A percentile compares a stretch with the other conserved stretches of the same genome.
Evolutionary conservation across 2,329 filamentous ascomycete species (phyloP).

Genomic region (Trichoderma afroharzianum): DNA sequence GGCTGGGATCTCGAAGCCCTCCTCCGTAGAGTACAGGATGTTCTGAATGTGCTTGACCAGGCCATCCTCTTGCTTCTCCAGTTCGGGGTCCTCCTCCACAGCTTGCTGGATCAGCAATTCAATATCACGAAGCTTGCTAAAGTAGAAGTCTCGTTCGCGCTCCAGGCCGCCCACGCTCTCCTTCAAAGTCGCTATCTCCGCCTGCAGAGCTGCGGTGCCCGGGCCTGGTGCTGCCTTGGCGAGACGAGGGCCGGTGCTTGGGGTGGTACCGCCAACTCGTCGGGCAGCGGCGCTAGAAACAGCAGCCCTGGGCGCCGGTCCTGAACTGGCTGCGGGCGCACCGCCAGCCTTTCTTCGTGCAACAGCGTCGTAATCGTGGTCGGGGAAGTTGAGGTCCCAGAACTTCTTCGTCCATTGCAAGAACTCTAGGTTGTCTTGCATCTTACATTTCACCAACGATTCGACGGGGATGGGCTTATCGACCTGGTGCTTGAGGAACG

Average conservation of each 20-base stretch:
- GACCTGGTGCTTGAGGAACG: conserved; percentile 80
- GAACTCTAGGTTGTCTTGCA: conserved; percentile 99
- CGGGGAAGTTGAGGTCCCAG: conserved; percentile 98
- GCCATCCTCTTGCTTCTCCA: conserved; percentile 90
- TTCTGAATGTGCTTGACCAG: conserved; percentile 94
- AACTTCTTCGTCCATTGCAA: conserved; percentile 94
- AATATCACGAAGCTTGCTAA: conserved; percentile 96
- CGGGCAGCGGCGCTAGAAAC: conserved; percentile 47
- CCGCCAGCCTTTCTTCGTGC: conserved; percentile 75
- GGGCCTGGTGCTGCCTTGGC: conserved; percentile 47
- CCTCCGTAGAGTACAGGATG: conserved; percentile 96
- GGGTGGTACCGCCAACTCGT: conserved; percentile 58
- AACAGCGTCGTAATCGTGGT: conserved; percentile 93
- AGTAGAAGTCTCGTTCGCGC: conserved; percentile 97
- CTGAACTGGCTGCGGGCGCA: conserved; percentile 50
- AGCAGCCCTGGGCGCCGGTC: conserved; percentile 45
- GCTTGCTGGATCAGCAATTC: conserved; percentile 91
- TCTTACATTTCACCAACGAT: conserved; percentile 92
- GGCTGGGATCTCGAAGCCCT: conserved; percentile 84
- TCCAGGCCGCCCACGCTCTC: conserved; percentile 94
- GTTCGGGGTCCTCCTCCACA: conserved; percentile 84
- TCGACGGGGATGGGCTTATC: conserved; percentile 89
- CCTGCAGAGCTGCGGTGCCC: conserved; percentile 67
- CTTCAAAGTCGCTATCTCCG: conserved; percentile 85
- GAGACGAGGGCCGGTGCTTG: conserved; percentile 49